phyloP scores from a whole-genome alignment of 805 yeast species.

The Wickerhamiella galacta region DNA sequence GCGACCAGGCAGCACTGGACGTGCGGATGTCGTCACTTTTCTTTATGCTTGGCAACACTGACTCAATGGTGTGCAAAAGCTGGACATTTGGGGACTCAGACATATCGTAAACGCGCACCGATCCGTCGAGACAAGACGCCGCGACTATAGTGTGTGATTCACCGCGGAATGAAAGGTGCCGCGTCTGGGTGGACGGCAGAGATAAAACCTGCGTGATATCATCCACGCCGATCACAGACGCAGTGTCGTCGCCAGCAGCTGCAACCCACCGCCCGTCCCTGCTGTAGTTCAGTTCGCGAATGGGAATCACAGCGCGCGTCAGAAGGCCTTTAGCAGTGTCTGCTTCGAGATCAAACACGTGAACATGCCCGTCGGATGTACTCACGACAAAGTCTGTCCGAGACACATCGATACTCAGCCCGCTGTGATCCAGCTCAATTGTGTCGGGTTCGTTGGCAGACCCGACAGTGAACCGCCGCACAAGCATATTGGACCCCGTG shows the following conservation, averaged over 20 bases:
- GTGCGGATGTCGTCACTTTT: slow-evolving; percentile 27
- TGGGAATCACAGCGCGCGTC: slow-evolving; percentile 19
- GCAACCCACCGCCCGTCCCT: slow-evolving; percentile 24
- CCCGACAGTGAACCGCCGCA: slow-evolving; percentile 20
- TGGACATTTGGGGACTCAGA: slow-evolving; percentile 8
- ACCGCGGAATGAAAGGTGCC: slow-evolving; percentile 30
- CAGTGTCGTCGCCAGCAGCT: slow-evolving; percentile 21
- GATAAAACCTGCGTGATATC: slow-evolving; percentile 26
- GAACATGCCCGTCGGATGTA: slow-evolving; percentile 28
- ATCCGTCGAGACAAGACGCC: slow-evolving; percentile 21
- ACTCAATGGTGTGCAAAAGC: slow-evolving; percentile 14
- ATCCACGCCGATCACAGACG: slow-evolving; percentile 17
- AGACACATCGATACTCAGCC: slow-evolving; percentile 16
- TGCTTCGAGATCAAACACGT: slow-evolving; percentile 17
- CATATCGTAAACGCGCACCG: slow-evolving; percentile 19
- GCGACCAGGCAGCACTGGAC: slow-evolving; percentile 51
- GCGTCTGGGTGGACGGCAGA: slow-evolving; percentile 30
- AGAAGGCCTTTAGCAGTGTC: slow-evolving; percentile 10
- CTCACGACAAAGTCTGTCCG: slow-evolving; percentile 24
- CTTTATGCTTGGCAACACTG: slow-evolving; percentile 16
- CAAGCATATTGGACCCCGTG: slow-evolving; percentile 22
- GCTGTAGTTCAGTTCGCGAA: slow-evolving; percentile 21
- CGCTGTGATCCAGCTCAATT: slow-evolving; percentile 16
- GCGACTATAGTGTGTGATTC: slow-evolving; percentile 16
- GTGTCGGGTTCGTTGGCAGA: slow-evolving; percentile 21